These are phyloP conservation scores for Aspergillus carbonarius DNA, from an alignment of 2,329 filamentous ascomycete genomes.

Conservation along the genomic window DNA sequence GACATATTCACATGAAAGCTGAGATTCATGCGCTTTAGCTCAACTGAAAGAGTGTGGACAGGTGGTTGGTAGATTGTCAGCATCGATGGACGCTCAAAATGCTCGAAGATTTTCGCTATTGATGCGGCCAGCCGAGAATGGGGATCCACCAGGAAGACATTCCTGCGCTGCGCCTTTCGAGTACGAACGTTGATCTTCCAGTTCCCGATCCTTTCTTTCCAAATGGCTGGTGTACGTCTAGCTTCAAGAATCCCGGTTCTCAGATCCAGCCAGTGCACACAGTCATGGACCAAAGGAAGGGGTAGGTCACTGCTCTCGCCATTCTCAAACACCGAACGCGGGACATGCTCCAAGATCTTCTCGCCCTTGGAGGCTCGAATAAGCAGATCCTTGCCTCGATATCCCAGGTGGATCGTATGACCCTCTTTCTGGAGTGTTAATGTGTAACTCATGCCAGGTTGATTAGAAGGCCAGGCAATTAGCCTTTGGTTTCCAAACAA, in stretches of 20 bases:
- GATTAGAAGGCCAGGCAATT: constrained; percentile 53
- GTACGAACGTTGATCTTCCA: constrained; percentile 41
- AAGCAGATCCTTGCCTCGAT: constrained; percentile 41
- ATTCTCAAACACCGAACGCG: constrained; percentile 25
- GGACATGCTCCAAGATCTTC: constrained; percentile 36
- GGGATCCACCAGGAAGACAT: constrained; percentile 50
- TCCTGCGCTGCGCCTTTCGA: constrained; percentile 27
- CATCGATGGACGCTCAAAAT: constrained; percentile 49
- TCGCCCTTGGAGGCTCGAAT: constrained; percentile 44
- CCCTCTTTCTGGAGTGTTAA: constrained; percentile 38
- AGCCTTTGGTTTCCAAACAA: constrained; percentile 56
- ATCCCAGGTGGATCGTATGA: constrained; percentile 57
- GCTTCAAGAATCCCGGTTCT: constrained; percentile 51
- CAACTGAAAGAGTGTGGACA: constrained; percentile 39
- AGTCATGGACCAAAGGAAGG: constrained; percentile 49
- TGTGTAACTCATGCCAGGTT: constrained; percentile 56
- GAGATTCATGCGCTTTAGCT: constrained; percentile 55
- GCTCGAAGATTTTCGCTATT: constrained; percentile 48
- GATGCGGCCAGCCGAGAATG: constrained; percentile 41
- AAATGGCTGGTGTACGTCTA: constrained; percentile 45
- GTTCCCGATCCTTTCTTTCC: constrained; percentile 36
- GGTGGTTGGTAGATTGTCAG: constrained; percentile 51
- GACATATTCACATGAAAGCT: constrained; percentile 52
- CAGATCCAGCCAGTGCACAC: constrained; percentile 49
- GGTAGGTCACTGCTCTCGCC: constrained; percentile 51